These are phyloP conservation scores for Trypanosoma brucei DNA, from an alignment of 208 protist species.

Conservation along the genomic window DNA sequence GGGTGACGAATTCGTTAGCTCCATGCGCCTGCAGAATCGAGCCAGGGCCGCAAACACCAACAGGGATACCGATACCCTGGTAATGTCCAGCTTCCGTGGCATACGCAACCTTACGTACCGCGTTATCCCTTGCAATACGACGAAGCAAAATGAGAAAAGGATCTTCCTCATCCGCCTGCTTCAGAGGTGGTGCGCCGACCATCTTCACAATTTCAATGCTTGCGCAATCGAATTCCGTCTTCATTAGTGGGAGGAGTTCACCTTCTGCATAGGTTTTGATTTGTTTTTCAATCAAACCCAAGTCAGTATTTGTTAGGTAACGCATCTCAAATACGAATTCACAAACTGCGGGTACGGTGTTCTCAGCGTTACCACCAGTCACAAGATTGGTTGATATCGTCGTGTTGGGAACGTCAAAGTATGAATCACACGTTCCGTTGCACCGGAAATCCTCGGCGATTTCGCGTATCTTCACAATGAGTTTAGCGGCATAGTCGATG, in stretches of 20 bases:
- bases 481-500: constrained; percentile 45
- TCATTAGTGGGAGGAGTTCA: constrained; percentile 39
- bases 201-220: constrained; percentile 15
- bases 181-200: neutral
- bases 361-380: constrained; percentile 45
- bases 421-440: constrained; percentile 4
- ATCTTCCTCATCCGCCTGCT: constrained; percentile 28
- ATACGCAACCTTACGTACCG: constrained; percentile 50
- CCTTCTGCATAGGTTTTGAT: constrained; percentile 25
- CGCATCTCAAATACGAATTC: constrained; percentile 49
- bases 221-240: constrained; percentile 24
- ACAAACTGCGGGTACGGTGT: constrained; percentile 41
- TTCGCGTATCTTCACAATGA: constrained; percentile 44
- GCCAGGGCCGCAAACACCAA: constrained; percentile 57
- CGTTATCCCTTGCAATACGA: constrained; percentile 30
- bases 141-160: constrained; percentile 35
- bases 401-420: constrained; percentile 25
- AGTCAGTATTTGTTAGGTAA: constrained; percentile 21
- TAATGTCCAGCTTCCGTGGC: constrained; percentile 54
- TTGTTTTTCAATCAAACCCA: constrained; percentile 32
- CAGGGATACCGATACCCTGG: constrained; percentile 42
- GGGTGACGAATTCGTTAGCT: constrained; percentile 53
- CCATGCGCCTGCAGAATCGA: constrained; percentile 63
- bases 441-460: constrained; percentile 34
- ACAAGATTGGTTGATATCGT: constrained; percentile 55